These are phyloP conservation scores for Heliocybe sulcata DNA, from an alignment of 1,284 basidiomycete species.

Conservation along the genomic window DNA sequence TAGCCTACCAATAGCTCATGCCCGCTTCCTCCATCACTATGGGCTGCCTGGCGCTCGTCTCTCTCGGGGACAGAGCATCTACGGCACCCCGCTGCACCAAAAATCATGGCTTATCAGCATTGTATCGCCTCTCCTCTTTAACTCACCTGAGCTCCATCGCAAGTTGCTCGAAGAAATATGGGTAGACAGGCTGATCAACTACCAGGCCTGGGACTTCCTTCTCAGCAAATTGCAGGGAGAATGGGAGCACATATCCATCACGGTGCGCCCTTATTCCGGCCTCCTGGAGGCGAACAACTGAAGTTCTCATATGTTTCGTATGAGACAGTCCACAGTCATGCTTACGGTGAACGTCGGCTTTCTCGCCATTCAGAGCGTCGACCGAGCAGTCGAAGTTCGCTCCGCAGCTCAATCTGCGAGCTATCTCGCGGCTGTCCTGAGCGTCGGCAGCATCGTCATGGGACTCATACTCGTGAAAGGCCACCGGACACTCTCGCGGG, in stretches of 20 bases:
- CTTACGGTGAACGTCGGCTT: slow-evolving; percentile 33
- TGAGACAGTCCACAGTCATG: slow-evolving; percentile 29
- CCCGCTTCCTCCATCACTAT: slow-evolving; percentile 13
- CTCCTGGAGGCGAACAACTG: not conserved
- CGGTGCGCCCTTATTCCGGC: slow-evolving; percentile 11
- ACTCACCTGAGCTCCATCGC: slow-evolving; percentile 15
- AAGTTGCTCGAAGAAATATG: slow-evolving; percentile 16
- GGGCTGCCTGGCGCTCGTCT: slow-evolving; percentile 17
- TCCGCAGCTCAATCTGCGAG: slow-evolving; percentile 17
- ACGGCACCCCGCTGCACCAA: not conserved
- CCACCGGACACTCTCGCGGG: slow-evolving; percentile 9
- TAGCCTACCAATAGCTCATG: slow-evolving; percentile 6
- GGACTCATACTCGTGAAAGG: slow-evolving; percentile 16
- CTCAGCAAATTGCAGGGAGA: slow-evolving; percentile 16
- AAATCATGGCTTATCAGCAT: slow-evolving; percentile 12
- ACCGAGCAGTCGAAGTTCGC: slow-evolving; percentile 10
- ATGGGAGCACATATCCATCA: slow-evolving; percentile 19
- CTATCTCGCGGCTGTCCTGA: slow-evolving; percentile 19
- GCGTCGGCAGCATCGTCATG: slow-evolving; percentile 17
- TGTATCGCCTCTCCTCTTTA: slow-evolving; percentile 16
- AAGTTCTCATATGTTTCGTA: not conserved
- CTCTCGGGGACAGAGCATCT: slow-evolving; percentile 10
- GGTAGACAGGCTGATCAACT: slow-evolving; percentile 17
- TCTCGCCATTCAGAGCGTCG: slow-evolving; percentile 27
- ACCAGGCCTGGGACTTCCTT: slow-evolving; percentile 17